These are phyloP conservation scores for Sonneratia caseolaris DNA, from an alignment of 345 rosid genomes.

Conservation along the genomic window DNA sequence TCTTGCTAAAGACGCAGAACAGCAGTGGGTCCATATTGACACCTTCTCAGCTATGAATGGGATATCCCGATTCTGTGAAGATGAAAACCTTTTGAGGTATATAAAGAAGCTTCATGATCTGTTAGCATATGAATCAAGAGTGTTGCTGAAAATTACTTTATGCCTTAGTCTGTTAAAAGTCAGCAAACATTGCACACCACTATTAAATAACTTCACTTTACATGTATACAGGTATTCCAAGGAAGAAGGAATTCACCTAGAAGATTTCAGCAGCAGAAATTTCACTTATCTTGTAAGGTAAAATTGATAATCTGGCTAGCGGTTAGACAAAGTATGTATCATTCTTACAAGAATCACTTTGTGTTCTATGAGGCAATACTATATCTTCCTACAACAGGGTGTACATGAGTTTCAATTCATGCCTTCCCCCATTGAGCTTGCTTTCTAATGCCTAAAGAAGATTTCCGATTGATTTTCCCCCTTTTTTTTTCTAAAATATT, in stretches of 20 bases:
- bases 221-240: conserved; percentile 61
- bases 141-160: neutral
- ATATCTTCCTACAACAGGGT: too few relatives aligned
- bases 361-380: too few relatives aligned
- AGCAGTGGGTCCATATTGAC: conserved; percentile 76
- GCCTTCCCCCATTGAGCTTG: too few relatives aligned
- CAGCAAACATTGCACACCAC: neutral
- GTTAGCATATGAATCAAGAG: neutral
- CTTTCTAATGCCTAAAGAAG: neutral
- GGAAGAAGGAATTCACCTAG: conserved; percentile 63
- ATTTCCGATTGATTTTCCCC: neutral
- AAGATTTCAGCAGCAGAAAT: conserved; percentile 46
- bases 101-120: neutral
- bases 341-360: neutral
- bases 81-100: conserved; percentile 78
- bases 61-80: conserved; percentile 85
- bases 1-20: conserved; percentile 27
- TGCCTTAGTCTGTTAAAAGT: neutral
- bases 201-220: conserved; percentile 1
- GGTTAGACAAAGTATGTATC: neutral
- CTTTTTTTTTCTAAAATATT: neutral
- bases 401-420: too few relatives aligned
- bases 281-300: conserved; percentile 80
- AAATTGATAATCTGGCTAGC: conserved; percentile 5
- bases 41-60: conserved; percentile 93